Conservation (phyloP, 768 basidiomycete genomes). For the Tricholomella constricta region DNA sequence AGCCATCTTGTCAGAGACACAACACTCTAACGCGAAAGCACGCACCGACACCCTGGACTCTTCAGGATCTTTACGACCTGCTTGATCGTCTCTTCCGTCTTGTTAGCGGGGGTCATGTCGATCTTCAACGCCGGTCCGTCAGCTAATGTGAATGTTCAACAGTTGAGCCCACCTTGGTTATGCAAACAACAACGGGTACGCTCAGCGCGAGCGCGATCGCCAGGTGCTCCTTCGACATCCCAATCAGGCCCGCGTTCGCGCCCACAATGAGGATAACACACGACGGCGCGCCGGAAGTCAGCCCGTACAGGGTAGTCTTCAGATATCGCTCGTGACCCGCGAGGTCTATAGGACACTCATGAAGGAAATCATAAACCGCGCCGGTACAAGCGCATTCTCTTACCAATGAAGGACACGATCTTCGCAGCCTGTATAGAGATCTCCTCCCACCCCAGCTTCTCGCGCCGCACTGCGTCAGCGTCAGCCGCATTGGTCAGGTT, state of each 20-base stretch:
- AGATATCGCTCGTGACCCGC: slow-evolving; percentile 95
- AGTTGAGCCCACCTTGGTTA: slow-evolving; percentile 80
- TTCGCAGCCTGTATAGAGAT: slow-evolving; percentile 88
- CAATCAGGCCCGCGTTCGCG: slow-evolving; percentile 88
- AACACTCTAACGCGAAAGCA: slow-evolving; percentile 1
- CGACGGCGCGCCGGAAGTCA: slow-evolving; percentile 92
- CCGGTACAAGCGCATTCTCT: slow-evolving; percentile 6
- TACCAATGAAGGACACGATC: slow-evolving; percentile 91
- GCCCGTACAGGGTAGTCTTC: slow-evolving; percentile 91
- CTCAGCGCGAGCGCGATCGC: slow-evolving; percentile 92
- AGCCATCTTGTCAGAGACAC: not conserved
- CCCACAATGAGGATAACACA: slow-evolving; percentile 94
- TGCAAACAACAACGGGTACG: slow-evolving; percentile 90
- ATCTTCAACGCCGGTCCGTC: slow-evolving; percentile 55
- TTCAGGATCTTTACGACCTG: slow-evolving; percentile 91
- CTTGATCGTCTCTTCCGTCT: slow-evolving; percentile 87
- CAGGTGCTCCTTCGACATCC: slow-evolving; percentile 96
- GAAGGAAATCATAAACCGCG: not conserved
- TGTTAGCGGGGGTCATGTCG: slow-evolving; percentile 96
- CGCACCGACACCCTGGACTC: slow-evolving; percentile 89
- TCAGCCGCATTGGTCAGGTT: slow-evolving; percentile 56
- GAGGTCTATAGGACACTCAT: slow-evolving; percentile 55
- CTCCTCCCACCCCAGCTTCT: slow-evolving; percentile 95
- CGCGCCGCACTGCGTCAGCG: slow-evolving; percentile 66
- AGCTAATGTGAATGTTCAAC: no score